These are phyloP conservation scores for Botrytis fragariae DNA, from an alignment of 2,329 filamentous ascomycete species.

Conservation along the genomic window DNA sequence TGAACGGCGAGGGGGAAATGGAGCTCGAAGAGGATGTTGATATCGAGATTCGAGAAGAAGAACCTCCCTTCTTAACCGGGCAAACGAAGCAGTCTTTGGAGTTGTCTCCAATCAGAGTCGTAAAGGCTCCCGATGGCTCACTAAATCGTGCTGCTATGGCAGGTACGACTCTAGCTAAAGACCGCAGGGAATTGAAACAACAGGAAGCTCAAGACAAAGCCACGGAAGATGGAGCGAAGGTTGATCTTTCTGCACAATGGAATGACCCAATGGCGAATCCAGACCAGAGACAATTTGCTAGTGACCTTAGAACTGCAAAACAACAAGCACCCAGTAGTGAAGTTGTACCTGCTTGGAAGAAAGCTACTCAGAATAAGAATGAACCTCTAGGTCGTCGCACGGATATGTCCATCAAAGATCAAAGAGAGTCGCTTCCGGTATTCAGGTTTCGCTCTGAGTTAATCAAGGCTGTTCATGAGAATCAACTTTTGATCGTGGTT, in stretches of 20 bases:
- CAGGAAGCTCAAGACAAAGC: constrained; percentile 78
- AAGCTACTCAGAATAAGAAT: constrained; percentile 74
- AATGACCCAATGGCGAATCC: constrained; percentile 92
- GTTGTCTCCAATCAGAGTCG: constrained; percentile 89
- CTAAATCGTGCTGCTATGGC: constrained; percentile 96
- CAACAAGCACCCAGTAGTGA: constrained; percentile 57
- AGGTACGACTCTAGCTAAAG: constrained; percentile 82
- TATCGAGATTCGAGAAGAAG: constrained; percentile 93
- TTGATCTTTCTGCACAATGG: constrained; percentile 89
- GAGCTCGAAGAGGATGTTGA: constrained; percentile 96
- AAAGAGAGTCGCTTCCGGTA: constrained; percentile 85
- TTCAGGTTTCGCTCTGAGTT: constrained; percentile 85
- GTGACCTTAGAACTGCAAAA: constrained; percentile 72
- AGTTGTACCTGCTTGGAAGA: constrained; percentile 88
- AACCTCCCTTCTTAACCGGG: constrained; percentile 91
- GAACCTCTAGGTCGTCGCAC: constrained; percentile 83
- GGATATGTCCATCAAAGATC: constrained; percentile 89
- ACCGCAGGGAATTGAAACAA: constrained; percentile 83
- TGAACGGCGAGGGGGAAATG: constrained; percentile 81
- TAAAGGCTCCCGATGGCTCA: constrained; percentile 97
- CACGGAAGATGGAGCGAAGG: constrained; percentile 70
- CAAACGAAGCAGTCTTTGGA: constrained; percentile 97
- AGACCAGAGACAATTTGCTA: constrained; percentile 83
- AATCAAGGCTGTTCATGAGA: constrained; percentile 79
- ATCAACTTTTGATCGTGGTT: constrained; percentile 93